Evolutionary conservation across 179 eudicot genomes (phyloP), one percentile per base, ranked within the genome.

Genomic region (Heliamphora pulchella): DNA sequence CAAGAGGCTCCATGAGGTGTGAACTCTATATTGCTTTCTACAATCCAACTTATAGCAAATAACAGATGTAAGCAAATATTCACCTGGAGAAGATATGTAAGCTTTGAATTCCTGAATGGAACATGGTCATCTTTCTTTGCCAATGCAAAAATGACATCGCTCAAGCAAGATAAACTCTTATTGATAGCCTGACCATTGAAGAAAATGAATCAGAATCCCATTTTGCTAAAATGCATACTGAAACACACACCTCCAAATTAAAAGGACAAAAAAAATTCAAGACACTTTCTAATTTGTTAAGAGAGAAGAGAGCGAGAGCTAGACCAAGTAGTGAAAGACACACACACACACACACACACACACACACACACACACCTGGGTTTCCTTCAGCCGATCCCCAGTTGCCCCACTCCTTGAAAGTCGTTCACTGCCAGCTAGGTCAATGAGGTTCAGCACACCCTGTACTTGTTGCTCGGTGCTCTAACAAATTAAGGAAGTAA

Each of bases 381-480:
- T 91, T 71, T 92, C 94, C 84, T 89, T 92, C 80, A 91, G 81
- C 65, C 91, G 87, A 74, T 92, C 97, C 13, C 97, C 97, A 18
- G 97, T 91, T 61, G 97, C 86, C 44, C 94, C 97, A 86, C 97
- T 92, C 84, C 87, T 89, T 39, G 94, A 90, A 31, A 92, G 91
- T 13, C 97, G 84, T 82, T 92, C 97, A 78, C 97, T 92, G 66
- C 97, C 97, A 79, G 97, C 97, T 65, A 92, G 89, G 86, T 92
- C 97, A 58, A 92, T 92, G 46, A 92, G 91, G 80, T 92, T 92
- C 50, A 92, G 75, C 43, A 92, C 84, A 18, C 97, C 97, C 47
- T 92, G 93, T 18, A 88, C 91, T 81, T 86, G 89, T 73, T 92
- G 93, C 72, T 89, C 94, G 6, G 97, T 92, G 83, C 90, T 86